A percentile compares a stretch with the other conserved stretches of the same genome.
phyloP scores from a whole-genome alignment of 169 alveolate species.

The Plasmodium reichenowi region DNA sequence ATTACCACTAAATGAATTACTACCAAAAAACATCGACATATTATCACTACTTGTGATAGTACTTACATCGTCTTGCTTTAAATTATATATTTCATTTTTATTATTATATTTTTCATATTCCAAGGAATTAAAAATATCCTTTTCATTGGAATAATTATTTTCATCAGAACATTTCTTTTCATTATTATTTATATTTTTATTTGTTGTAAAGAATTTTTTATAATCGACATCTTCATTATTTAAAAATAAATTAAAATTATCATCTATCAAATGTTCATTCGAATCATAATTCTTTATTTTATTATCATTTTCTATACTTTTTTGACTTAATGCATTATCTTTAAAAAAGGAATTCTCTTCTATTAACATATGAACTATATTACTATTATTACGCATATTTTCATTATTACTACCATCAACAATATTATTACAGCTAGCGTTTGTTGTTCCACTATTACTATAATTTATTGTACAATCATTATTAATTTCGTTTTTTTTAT shows the following conservation, averaged over 20 bases:
- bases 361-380: neutral
- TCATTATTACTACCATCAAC: neutral
- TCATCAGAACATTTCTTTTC: neutral
- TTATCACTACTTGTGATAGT: neutral
- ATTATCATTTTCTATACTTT: neutral
- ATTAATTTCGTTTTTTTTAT: neutral
- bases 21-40: neutral
- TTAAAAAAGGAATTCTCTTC: conserved; percentile 3
- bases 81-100: conserved; percentile 5
- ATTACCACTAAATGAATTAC: conserved; percentile 5
- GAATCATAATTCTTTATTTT: neutral
- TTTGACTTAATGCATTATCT: neutral
- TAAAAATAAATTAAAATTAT: conserved; percentile 24
- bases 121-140: neutral
- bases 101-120: neutral
- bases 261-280: conserved; percentile 14
- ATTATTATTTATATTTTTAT: neutral
- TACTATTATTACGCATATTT: conserved; percentile 21
- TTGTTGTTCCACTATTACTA: conserved; percentile 32
- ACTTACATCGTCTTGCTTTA: neutral
- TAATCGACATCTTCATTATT: conserved; percentile 1
- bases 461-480: neutral
- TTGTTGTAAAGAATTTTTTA: neutral
- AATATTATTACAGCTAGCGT: neutral
- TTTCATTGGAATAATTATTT: too few species aligned